phyloP scores from a whole-genome alignment of 2,329 filamentous ascomycete species.

The Nothophoma quercina region DNA sequence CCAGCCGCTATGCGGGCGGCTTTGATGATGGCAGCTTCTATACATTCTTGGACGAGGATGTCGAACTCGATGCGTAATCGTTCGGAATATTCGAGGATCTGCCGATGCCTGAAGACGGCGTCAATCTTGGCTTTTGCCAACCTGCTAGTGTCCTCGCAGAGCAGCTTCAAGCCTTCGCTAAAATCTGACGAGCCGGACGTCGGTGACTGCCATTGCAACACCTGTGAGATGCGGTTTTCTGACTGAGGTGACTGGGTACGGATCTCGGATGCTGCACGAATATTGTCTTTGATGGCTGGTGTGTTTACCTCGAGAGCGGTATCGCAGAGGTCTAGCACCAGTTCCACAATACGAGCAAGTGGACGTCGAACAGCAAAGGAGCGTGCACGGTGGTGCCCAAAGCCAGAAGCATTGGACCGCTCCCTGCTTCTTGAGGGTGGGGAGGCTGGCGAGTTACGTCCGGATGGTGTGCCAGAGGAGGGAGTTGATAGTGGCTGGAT shows the following conservation, averaged over 20 bases:
- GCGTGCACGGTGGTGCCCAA: conserved; percentile 80
- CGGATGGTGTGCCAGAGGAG: conserved; percentile 73
- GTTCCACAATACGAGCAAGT: conserved; percentile 89
- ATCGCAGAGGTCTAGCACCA: conserved; percentile 93
- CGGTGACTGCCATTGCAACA: conserved; percentile 95
- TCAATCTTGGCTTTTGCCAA: conserved; percentile 90
- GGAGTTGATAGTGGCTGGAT: conserved; percentile 77
- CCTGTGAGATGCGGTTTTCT: conserved; percentile 91
- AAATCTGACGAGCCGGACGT: conserved; percentile 90
- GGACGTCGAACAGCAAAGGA: conserved; percentile 93
- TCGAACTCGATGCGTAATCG: conserved; percentile 94
- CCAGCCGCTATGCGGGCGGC: conserved; percentile 87
- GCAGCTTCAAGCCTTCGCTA: conserved; percentile 83
- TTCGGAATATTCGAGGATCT: conserved; percentile 94
- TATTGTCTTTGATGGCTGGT: conserved; percentile 84
- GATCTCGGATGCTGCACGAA: conserved; percentile 74
- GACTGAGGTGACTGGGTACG: conserved; percentile 95
- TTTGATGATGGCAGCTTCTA: conserved; percentile 88
- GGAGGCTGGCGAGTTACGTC: conserved; percentile 73
- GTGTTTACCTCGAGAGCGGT: conserved; percentile 95
- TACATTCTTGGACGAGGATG: conserved; percentile 92
- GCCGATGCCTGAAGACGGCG: conserved; percentile 86
- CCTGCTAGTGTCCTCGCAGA: conserved; percentile 90
- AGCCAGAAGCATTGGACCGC: conserved; percentile 70
- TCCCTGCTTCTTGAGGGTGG: conserved; percentile 72